Evolutionary conservation across 805 yeast genomes (phyloP).

Genomic region (Yueomyces sp.): DNA sequence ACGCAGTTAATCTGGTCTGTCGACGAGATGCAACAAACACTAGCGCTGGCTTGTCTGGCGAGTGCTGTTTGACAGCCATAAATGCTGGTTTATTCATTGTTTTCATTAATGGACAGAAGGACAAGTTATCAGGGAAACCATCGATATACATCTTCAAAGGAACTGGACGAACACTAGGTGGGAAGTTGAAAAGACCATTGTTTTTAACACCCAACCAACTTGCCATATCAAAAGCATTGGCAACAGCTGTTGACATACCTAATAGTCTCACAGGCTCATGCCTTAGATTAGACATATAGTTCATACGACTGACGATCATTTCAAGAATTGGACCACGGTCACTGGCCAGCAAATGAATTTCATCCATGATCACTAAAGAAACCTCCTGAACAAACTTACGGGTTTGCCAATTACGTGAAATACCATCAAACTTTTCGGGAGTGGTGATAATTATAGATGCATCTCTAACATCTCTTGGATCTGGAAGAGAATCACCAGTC

Average conservation of each 20-base stretch:
- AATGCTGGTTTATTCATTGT: constrained; percentile 69
- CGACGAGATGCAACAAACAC: constrained; percentile 92
- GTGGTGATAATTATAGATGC: constrained; percentile 89
- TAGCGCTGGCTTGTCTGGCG: constrained; percentile 89
- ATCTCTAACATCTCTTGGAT: constrained; percentile 61
- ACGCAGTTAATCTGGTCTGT: constrained; percentile 79
- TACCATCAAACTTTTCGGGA: constrained; percentile 96
- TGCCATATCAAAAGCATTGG: constrained; percentile 86
- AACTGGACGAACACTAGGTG: constrained; percentile 84
- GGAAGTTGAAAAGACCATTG: constrained; percentile 89
- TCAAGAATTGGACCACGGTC: constrained; percentile 97
- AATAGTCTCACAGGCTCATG: constrained; percentile 80
- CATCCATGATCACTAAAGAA: constrained; percentile 82
- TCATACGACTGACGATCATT: constrained; percentile 85
- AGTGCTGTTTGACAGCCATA: constrained; percentile 83
- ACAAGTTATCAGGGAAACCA: constrained; percentile 71
- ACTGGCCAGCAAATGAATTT: constrained; percentile 91
- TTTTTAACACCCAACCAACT: constrained; percentile 83
- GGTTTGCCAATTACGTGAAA: constrained; percentile 76
- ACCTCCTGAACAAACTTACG: constrained; percentile 81
- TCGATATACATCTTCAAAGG: constrained; percentile 81
- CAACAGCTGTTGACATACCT: constrained; percentile 89
- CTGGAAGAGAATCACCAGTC: constrained; percentile 91
- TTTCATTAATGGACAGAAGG: constrained; percentile 65
- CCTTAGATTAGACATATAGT: constrained; percentile 41